These are phyloP conservation scores for Spencermartinsiella europaea DNA, from an alignment of 805 yeast species.

Conservation along the genomic window DNA sequence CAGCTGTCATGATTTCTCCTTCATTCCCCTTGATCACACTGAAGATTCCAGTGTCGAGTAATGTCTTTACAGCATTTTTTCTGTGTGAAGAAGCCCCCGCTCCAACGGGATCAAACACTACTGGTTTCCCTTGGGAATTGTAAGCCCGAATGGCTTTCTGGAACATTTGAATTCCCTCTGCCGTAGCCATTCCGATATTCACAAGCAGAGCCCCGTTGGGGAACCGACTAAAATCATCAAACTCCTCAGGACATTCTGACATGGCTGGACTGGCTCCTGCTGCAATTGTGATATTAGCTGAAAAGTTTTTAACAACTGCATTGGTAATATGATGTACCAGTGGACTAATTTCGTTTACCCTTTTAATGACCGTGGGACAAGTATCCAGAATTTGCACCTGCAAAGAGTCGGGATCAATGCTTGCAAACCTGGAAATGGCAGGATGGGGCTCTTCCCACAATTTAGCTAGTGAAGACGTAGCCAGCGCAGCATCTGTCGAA, in stretches of 20 bases:
- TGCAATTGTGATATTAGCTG: conserved; percentile 82
- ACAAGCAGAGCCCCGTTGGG: conserved; percentile 55
- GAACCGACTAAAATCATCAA: conserved; percentile 53
- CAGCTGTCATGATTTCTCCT: conserved; percentile 67
- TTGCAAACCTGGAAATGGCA: neutral
- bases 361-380: conserved; percentile 24
- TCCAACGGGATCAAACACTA: conserved; percentile 90
- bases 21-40: conserved; percentile 75
- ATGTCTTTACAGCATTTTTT: conserved; percentile 38
- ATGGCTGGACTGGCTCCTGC: conserved; percentile 83
- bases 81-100: conserved; percentile 75
- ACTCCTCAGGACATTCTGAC: conserved; percentile 72
- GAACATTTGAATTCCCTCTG: conserved; percentile 39
- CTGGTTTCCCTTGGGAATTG: conserved; percentile 50
- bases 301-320: conserved; percentile 79
- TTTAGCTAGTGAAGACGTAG: conserved; percentile 40
- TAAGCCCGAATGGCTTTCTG: conserved; percentile 53
- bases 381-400: conserved; percentile 13
- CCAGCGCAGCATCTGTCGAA: conserved; percentile 44
- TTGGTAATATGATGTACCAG: conserved; percentile 85
- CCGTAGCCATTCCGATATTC: conserved; percentile 68
- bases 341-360: conserved; percentile 40
- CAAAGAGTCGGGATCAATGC: conserved; percentile 2
- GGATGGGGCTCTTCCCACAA: conserved; percentile 14
- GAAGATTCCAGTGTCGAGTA: conserved; percentile 54